Base-by-base conservation (phyloP, 2,329 filamentous ascomycete species). In the Aspergillus fischeri region DNA sequence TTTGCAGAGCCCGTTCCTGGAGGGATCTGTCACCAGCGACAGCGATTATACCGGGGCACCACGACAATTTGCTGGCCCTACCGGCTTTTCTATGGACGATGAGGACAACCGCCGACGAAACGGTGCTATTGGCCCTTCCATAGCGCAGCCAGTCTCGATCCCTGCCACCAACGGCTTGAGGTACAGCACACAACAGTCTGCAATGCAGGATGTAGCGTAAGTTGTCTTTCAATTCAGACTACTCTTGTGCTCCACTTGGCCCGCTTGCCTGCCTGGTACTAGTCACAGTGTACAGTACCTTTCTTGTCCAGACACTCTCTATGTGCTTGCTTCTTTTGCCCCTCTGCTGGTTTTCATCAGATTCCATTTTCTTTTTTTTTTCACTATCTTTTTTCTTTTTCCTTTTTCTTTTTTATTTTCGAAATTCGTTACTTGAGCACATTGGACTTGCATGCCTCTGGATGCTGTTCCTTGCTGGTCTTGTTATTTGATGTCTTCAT, bases 151-250 rank as follows among this genome's bases (percentile, higher is more conserved):
- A 53, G 76, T 74, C 65, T 71, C 77, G 57, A 77, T 80, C 67
- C 69, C 76, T 66, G 69, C 75, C 64, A 74, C 71, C 67, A 80
- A 78, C 72, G 75, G 76, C 70, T 68, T 78, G 74, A 77, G 80
- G 74, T 83, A 80, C 76, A 75, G 77, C 68, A 66, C 79, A 73
- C 77, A 77, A 71, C 79, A 78, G 73, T 73, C 79, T 77, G 71
- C 74, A 64, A 72, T 76, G 71, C 74, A 78, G 65, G 80, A 84
- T 71, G 73, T 77, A 72, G 77, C 76, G 82, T 84, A 81, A 79
- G 82, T 83, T 68, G 60, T 68, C 74, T 79, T 79, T 70, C 54
- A 69, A 72, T 74, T 63, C 56, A 55, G 67, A 68, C 68, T 69
- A 60, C 60, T 60, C 63, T 71, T 63, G 61, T 65, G 53, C 67